Evolutionary conservation across 495 filamentous ascomycete species (phyloP), one percentile per base, ranked within the genome.

Genomic region (Penicillium odoratum): DNA sequence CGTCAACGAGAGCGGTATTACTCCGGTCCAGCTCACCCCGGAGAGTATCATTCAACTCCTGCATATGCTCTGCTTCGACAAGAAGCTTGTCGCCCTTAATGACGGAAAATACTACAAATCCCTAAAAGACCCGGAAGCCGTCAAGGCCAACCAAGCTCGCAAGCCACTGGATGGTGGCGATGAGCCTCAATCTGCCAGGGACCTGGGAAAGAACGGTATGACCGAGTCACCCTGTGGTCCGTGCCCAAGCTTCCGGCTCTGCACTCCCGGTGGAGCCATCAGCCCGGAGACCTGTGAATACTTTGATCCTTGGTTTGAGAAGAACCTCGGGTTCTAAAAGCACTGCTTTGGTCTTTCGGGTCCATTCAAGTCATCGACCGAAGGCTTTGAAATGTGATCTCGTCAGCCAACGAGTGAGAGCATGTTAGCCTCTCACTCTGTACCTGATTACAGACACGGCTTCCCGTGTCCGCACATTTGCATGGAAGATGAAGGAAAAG

Each of bases 221-320:
- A 94, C 88, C 1, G 91, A 97, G 63, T 86, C 86, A 3, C 94
- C 94, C 7, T 98, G 94, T 77, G 93, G 92, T 15, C 78, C 83
- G 58, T 98, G 94, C 69, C 94, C 95, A 0, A 94, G 97, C n/a
- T 95, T 97, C 74, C 84, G 88, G 40, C 77, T 97, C 18, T 98
- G 94, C 71, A 88, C 88, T 48, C 90, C 94, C 53, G 92, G 88
- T 6, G 92, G 92, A 1, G 88, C 89, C 8, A 90, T 98, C 34
- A 94, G 87, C 68, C 90, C 94, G 1, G 88, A 86, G 54, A 96
- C 83, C 49, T 98, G 94, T 69, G 88, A 91, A 43, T 98, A 98
- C 65, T 97, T 95, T 66, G 79, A 86, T 53, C 81, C 86, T 4
- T 98, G 93, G 93, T 71, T 97, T 43, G 67, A 65, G 25, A 73